A percentile compares a stretch with the other conserved stretches of the same genome.
Evolutionary conservation across 805 yeast genomes (phyloP).

Genomic region (Ogataea henricii): DNA sequence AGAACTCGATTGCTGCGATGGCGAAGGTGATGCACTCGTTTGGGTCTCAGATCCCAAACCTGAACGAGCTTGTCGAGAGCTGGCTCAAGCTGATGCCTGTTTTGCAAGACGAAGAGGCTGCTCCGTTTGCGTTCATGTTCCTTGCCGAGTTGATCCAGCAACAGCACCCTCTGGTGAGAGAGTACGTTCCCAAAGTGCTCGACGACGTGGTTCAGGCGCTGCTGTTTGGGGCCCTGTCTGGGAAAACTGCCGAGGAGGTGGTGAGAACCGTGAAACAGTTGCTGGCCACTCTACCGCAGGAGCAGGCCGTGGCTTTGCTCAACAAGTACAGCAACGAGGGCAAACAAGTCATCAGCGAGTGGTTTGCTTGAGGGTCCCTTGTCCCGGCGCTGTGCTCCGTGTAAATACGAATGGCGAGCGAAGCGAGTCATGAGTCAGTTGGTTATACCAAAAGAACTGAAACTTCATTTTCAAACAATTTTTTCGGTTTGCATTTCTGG

Average conservation of each 20-base stretch:
- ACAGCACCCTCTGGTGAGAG: constrained; percentile 56
- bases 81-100: constrained; percentile 88
- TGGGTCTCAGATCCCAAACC: constrained; percentile 58
- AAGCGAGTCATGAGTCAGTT: neutral
- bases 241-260: constrained; percentile 67
- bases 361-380: constrained; percentile 26
- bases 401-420: neutral
- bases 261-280: constrained; percentile 65
- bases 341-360: constrained; percentile 49
- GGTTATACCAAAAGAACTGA: no score
- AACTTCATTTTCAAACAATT: no score
- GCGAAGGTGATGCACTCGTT: constrained; percentile 77
- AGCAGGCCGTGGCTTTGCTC: constrained; percentile 64
- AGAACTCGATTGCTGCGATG: constrained; percentile 77
- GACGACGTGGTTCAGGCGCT: constrained; percentile 76
- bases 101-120: constrained; percentile 83
- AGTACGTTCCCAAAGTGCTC: constrained; percentile 60
- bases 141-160: constrained; percentile 69
- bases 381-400: neutral
- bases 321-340: constrained; percentile 63
- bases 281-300: constrained; percentile 65
- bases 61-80: constrained; percentile 61
- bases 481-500: no score
- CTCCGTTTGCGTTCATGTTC: constrained; percentile 78
- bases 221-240: constrained; percentile 63